A percentile compares a stretch with the other conserved stretches of the same genome.
Conservation (phyloP, 2,329 filamentous ascomycete species). For the Colletotrichum viniferum region DNA sequence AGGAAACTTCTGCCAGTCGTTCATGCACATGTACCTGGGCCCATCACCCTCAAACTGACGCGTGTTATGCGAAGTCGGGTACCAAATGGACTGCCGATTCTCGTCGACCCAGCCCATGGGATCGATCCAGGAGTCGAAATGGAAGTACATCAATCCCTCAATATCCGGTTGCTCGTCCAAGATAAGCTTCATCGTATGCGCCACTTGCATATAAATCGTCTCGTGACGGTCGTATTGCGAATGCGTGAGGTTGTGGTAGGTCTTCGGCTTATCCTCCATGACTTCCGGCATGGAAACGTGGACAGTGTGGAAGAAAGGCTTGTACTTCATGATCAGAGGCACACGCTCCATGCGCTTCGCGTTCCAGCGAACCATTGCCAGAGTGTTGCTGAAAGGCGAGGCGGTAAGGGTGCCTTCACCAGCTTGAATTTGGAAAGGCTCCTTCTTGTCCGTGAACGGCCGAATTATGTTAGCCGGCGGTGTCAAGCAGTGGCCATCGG, state of each 20-base stretch:
- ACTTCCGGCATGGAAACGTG: constrained; percentile 30
- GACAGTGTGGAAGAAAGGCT: constrained; percentile 32
- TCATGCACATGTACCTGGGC: constrained; percentile 27
- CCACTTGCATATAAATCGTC: constrained; percentile 28
- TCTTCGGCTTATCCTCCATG: constrained; percentile 14
- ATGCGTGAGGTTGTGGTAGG: constrained; percentile 29
- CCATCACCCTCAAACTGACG: constrained; percentile 13
- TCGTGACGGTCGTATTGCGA: constrained; percentile 26
- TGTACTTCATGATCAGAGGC: constrained; percentile 28
- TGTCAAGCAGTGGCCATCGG: not conserved
- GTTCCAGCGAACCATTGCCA: constrained; percentile 33
- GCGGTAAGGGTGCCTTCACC: constrained; percentile 13
- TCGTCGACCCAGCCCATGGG: constrained; percentile 29
- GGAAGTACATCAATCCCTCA: constrained; percentile 32
- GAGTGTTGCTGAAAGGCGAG: constrained; percentile 31
- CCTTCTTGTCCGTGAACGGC: constrained; percentile 5
- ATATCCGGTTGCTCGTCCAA: constrained; percentile 30
- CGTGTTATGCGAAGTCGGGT: constrained; percentile 24
- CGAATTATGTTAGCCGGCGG: not conserved
- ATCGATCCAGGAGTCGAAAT: constrained; percentile 37
- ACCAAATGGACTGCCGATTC: constrained; percentile 31
- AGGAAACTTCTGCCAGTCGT: constrained; percentile 18
- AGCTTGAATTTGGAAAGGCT: not conserved
- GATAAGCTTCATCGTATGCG: constrained; percentile 32
- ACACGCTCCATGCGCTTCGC: constrained; percentile 29